Percentiles rank a stretch among this genome's conserved stretches.
Conservation (phyloP, 1,284 basidiomycete genomes). For the Pseudozyma pruni region DNA sequence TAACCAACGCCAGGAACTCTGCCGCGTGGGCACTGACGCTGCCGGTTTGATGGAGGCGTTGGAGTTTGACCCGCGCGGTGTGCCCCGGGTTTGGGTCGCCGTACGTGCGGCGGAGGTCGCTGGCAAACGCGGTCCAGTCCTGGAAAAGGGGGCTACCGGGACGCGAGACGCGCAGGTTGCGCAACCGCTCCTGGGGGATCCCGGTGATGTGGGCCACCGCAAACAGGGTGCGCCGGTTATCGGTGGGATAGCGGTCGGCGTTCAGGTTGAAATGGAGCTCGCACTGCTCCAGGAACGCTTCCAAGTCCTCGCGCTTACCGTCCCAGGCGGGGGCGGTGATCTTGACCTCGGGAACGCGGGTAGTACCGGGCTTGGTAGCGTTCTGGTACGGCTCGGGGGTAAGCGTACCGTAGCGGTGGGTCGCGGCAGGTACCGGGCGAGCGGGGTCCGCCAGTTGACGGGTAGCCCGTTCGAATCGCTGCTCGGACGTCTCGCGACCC, state of each 20-base stretch:
- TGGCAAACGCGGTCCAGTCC: not conserved
- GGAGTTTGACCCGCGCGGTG: constrained; percentile 1
- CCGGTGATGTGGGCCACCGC: not conserved
- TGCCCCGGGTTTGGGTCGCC: constrained; percentile 2
- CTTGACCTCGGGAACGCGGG: not conserved
- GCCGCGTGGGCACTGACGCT: not conserved
- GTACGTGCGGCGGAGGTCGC: not conserved
- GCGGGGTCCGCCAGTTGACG: too few relatives aligned
- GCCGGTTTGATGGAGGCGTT: not conserved
- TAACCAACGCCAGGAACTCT: not conserved
- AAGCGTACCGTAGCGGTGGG: too few relatives aligned
- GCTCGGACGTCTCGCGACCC: too few relatives aligned
- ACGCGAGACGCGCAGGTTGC: not conserved
- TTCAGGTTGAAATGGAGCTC: not conserved
- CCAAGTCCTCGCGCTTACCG: not conserved
- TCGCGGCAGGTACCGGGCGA: too few relatives aligned
- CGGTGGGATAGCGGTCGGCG: not conserved
- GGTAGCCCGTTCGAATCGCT: too few relatives aligned
- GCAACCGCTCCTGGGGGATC: not conserved
- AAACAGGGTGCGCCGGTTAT: not conserved
- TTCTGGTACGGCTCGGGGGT: too few relatives aligned
- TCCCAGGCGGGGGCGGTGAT: constrained; percentile 1
- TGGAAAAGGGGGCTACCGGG: not conserved
- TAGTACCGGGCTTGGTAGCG: too few relatives aligned
- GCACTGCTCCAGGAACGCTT: constrained; percentile 1